A percentile compares a stretch with the other conserved stretches of the same genome.
These are phyloP conservation scores for Fusarium haematococcum DNA, from an alignment of 2,329 filamentous ascomycete species.

Conservation along the genomic window DNA sequence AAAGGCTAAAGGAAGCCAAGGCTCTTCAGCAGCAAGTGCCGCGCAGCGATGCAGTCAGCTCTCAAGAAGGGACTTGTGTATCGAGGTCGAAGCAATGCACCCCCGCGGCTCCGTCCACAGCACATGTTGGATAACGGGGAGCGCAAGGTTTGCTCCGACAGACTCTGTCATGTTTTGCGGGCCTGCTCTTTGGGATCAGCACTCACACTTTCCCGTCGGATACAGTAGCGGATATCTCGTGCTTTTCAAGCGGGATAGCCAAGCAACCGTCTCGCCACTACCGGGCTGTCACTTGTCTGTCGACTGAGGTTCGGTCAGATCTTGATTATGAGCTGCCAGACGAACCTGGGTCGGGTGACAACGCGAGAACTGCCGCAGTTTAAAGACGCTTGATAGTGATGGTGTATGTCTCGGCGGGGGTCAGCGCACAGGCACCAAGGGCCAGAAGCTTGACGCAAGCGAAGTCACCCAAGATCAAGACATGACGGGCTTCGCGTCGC, in stretches of 20 bases:
- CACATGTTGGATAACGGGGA: conserved; percentile 8
- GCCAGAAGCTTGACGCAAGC: neutral
- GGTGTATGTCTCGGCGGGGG: conserved; percentile 1
- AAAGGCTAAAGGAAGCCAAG: neutral
- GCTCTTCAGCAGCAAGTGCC: neutral
- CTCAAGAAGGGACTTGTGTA: neutral
- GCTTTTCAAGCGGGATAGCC: neutral
- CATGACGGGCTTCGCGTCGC: conserved; percentile 5
- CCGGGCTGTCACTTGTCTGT: neutral
- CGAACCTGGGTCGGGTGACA: neutral
- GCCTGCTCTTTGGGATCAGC: conserved; percentile 24
- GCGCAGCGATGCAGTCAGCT: neutral
- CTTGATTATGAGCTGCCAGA: neutral
- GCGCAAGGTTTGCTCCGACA: conserved; percentile 9
- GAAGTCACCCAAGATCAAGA: neutral
- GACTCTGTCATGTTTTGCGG: conserved; percentile 13
- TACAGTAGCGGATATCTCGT: neutral
- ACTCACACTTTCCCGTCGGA: conserved; percentile 10
- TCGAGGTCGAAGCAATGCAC: neutral
- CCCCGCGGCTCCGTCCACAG: conserved; percentile 1
- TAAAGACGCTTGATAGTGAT: neutral
- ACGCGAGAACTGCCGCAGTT: neutral
- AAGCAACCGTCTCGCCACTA: conserved; percentile 5
- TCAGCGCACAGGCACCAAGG: neutral
- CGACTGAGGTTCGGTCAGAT: neutral